A percentile compares a stretch with the other conserved stretches of the same genome.
phyloP scores from a whole-genome alignment of 805 yeast genomes.

The Cyberlindnera misumaiensis region DNA sequence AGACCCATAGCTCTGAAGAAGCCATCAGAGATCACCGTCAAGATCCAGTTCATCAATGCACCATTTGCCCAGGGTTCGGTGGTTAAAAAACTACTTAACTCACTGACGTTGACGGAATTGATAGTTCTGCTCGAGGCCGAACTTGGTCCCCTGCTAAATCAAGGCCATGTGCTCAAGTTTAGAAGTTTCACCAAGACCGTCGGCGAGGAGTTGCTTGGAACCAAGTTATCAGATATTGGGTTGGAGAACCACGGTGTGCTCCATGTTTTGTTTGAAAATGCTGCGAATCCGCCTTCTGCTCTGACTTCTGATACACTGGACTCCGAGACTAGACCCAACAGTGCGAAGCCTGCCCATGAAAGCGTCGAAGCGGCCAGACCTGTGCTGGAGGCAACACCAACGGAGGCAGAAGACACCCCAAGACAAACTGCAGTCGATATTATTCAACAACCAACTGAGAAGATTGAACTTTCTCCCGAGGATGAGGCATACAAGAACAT shows the following conservation, averaged over 20 bases:
- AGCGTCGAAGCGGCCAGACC: neutral
- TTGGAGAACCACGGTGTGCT: slow-evolving; percentile 21
- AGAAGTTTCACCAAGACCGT: slow-evolving; percentile 16
- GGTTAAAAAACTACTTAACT: slow-evolving; percentile 19
- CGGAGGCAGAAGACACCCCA: neutral
- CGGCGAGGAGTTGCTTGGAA: slow-evolving; percentile 8
- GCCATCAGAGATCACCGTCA: slow-evolving; percentile 21
- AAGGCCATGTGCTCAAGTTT: slow-evolving; percentile 12
- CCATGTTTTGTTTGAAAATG: slow-evolving; percentile 14
- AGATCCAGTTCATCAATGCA: slow-evolving; percentile 25
- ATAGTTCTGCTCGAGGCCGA: slow-evolving; percentile 15
- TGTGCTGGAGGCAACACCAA: neutral
- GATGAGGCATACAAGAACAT: slow-evolving; percentile 2
- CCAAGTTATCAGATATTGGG: slow-evolving; percentile 15
- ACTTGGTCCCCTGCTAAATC: slow-evolving; percentile 13
- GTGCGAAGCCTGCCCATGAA: neutral
- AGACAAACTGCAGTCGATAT: neutral
- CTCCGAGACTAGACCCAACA: neutral
- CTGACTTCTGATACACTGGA: neutral
- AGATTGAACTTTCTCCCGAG: neutral
- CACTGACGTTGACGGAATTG: slow-evolving; percentile 10
- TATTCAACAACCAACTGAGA: neutral
- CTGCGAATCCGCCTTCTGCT: too few relatives aligned
- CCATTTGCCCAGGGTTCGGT: slow-evolving; percentile 19
- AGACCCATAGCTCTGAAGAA: slow-evolving; percentile 4